phyloP scores from a whole-genome alignment of 2,329 filamentous ascomycete species.

The Aspergillus viridinutans region DNA sequence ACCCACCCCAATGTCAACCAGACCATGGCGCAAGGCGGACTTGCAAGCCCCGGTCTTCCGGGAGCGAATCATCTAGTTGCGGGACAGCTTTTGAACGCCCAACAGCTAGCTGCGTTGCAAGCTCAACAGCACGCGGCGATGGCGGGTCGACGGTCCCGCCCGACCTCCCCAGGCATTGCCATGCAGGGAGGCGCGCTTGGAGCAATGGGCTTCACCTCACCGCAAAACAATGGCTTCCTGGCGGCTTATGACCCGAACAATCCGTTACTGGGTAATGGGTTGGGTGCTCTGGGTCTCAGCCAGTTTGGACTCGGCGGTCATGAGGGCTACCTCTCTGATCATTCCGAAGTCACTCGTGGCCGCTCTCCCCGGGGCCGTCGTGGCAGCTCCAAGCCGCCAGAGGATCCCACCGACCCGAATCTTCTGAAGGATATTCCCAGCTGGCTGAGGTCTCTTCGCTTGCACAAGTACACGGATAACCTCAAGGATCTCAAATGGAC shows the following conservation, averaged over 20 bases:
- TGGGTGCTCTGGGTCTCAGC: constrained; percentile 67
- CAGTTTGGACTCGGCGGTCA: constrained; percentile 66
- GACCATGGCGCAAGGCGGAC: constrained; percentile 60
- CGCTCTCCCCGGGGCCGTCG: constrained; percentile 87
- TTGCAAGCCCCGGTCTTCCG: constrained; percentile 60
- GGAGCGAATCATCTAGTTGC: constrained; percentile 77
- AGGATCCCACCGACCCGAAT: constrained; percentile 88
- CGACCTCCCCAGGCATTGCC: constrained; percentile 81
- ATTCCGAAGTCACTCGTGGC: constrained; percentile 84
- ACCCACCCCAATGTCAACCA: constrained; percentile 47
- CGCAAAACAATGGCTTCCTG: constrained; percentile 91
- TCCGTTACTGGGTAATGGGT: constrained; percentile 65
- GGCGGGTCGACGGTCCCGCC: constrained; percentile 71
- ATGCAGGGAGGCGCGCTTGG: constrained; percentile 64
- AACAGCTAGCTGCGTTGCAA: constrained; percentile 79
- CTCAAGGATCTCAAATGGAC: constrained; percentile 97
- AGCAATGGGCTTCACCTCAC: constrained; percentile 71
- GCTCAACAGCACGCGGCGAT: constrained; percentile 58
- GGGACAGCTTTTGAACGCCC: constrained; percentile 78
- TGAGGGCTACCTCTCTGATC: constrained; percentile 89
- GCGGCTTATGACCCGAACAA: constrained; percentile 75
- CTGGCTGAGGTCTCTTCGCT: constrained; percentile 88
- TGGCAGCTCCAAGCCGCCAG: constrained; percentile 93
- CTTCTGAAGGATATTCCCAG: constrained; percentile 92
- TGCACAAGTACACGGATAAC: constrained; percentile 99